Conservation (phyloP, 805 yeast genomes). For the Metschnikowia santaceciliae region DNA sequence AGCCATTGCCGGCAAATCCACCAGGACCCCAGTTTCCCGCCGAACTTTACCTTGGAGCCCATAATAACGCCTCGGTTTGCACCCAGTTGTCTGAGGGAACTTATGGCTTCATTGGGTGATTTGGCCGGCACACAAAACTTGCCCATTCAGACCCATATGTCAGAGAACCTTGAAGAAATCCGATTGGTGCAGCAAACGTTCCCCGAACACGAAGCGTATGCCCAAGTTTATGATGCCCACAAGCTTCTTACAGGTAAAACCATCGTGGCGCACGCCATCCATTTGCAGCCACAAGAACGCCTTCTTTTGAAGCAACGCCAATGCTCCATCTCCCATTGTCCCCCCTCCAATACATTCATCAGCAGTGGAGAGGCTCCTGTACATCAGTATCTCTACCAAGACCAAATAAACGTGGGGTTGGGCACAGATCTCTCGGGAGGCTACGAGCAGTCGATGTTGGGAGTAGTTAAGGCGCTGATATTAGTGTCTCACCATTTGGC, state of each 20-base stretch:
- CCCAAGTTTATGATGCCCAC: constrained; percentile 70
- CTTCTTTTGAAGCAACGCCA: constrained; percentile 48
- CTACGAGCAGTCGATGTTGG: constrained; percentile 37
- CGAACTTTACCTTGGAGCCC: constrained; percentile 49
- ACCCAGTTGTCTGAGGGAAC: constrained; percentile 68
- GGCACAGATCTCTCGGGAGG: constrained; percentile 46
- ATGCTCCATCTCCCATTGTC: constrained; percentile 88
- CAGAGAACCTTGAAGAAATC: constrained; percentile 76
- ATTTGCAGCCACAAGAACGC: constrained; percentile 63
- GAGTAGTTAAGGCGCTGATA: constrained; percentile 30
- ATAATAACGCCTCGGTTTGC: constrained; percentile 93
- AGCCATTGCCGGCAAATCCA: constrained; percentile 46
- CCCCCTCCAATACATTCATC: constrained; percentile 82
- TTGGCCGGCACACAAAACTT: constrained; percentile 45
- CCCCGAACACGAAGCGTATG: constrained; percentile 65
- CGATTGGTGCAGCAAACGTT: constrained; percentile 67
- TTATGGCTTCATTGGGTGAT: constrained; percentile 61
- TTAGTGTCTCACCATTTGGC: constrained; percentile 40
- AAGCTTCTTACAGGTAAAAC: constrained; percentile 62
- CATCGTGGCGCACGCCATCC: constrained; percentile 86
- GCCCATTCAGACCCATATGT: constrained; percentile 87
- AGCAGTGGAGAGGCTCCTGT: constrained; percentile 90
- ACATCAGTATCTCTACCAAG: constrained; percentile 49
- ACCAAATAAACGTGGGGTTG: constrained; percentile 69
- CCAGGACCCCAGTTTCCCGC: constrained; percentile 24